Base-by-base conservation (phyloP, 306 rosid species). In the Gastrolobium bilobum region DNA sequence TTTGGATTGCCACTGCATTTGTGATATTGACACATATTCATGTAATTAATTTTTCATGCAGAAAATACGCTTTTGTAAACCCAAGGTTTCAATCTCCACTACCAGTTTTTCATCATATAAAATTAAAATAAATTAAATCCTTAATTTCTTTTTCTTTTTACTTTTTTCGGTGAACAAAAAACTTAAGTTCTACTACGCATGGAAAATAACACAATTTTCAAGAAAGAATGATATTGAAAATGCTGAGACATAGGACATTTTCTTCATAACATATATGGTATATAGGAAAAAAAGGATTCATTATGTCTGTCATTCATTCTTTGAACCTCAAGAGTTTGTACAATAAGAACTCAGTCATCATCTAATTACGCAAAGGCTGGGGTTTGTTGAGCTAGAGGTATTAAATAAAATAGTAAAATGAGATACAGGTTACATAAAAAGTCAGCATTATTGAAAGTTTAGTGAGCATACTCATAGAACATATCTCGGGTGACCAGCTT, bases 401-500 rank as follows among this genome's bases (percentile, higher is more conserved):
- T 44, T 40, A 40, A 76, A 65, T n/a, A 46, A 15, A 4, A 50
- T 9, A 1, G 9, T 20, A 57, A 76, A 73, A 43, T 9, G 54
- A 52, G 44, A 77, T 2, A 44, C 10, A 63, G 26, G 39, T 38
- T 10, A 20, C 26, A 43, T 65, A 48, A 54, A 73, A 46, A 71
- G 31, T 10, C 38, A 52, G 50, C 20, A 26, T 30, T 44, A 78
- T 74, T 65, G 64, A 51, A 73, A 59, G 66, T 14, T 69, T 37
- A 10, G 54, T 15, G 14, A 59, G 29, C 98, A 60, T 93, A 96
- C 99, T 96, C 99, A 77, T 96, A 96, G 72, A 96, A 96, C 96
- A 96, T 93, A 81, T 96, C 99, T 29, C 99, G 88, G 8, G 92
- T 83, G 75, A 96, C 99, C 78, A 78, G 59, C 75, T 92, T 91